These are phyloP conservation scores for Pulveroboletus sp. DNA, from an alignment of 768 basidiomycete species.

Conservation along the genomic window DNA sequence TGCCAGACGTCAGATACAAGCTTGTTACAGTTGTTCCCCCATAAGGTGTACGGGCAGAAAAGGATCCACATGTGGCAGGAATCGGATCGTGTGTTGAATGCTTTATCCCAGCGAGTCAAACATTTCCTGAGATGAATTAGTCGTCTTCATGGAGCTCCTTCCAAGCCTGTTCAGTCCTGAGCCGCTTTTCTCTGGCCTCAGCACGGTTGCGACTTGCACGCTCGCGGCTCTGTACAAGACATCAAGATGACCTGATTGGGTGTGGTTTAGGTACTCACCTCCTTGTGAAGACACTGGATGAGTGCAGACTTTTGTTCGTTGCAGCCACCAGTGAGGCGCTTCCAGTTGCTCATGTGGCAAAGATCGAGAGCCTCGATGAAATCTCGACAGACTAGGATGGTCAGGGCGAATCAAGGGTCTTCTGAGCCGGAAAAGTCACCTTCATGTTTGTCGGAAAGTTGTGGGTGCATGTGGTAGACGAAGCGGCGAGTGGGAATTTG, in stretches of 20 bases:
- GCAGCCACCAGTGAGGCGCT: slow-evolving; percentile 63
- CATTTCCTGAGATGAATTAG: slow-evolving; percentile 7
- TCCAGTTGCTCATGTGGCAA: slow-evolving; percentile 63
- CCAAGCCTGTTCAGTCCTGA: slow-evolving; percentile 55
- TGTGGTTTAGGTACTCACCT: slow-evolving; percentile 42
- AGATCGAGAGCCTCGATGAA: slow-evolving; percentile 72
- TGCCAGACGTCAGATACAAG: slow-evolving; percentile 1
- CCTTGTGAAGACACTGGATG: slow-evolving; percentile 64
- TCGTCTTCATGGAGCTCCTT: slow-evolving; percentile 55
- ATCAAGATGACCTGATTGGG: slow-evolving; percentile 1
- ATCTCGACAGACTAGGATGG: slow-evolving; percentile 57
- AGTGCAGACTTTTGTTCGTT: slow-evolving; percentile 64
- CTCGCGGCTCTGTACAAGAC: slow-evolving; percentile 46
- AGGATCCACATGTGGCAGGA: neutral
- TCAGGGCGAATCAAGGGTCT: slow-evolving; percentile 2
- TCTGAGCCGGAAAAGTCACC: slow-evolving; percentile 31
- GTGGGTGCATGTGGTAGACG: slow-evolving; percentile 55
- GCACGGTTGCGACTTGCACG: slow-evolving; percentile 59
- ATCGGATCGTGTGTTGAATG: neutral
- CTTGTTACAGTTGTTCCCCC: neutral
- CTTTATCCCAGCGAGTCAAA: neutral
- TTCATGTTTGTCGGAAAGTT: slow-evolving; percentile 61
- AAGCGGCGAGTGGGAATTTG: slow-evolving; percentile 2
- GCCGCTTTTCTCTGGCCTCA: slow-evolving; percentile 50
- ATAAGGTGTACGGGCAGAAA: neutral